Base-by-base conservation (phyloP, 2,329 filamentous ascomycete species). In the Pestalotiopsis sp. region DNA sequence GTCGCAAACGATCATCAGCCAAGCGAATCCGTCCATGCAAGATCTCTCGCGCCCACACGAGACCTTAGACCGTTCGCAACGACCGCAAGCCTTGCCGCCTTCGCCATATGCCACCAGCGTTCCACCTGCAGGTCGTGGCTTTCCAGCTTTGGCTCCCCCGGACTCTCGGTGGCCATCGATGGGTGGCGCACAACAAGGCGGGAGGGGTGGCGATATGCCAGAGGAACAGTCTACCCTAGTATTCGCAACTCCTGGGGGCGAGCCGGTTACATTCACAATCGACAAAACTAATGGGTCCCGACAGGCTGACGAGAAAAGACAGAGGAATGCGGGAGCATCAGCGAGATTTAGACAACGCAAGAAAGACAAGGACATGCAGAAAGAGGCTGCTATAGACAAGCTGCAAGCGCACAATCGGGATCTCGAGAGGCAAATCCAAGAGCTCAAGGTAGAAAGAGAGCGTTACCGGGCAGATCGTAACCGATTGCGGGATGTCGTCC, bases 311-410 rank as follows among this genome's bases (percentile, higher is more conserved):
- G 93, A 97, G 79, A 97, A 96, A 81, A 87, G 94, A 68, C 91
- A 92, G 78, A 88, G 93, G 65, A 97, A 97, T 76, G 94, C 94
- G 56, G 92, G 92, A 62, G 94, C 94, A 5, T 97, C 93, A 68
- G 93, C 93, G 62, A 87, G 94, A 69, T 96, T 97, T 72, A 88
- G 94, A 67, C 89, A 91, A 76, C 88, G 94, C 69, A 90, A 94
- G 76, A 97, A 97, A 81, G 93, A 94, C 75, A 91, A 92, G 78
- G 93, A 95, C 77, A 88, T 88, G 73, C 91, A 94, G 77, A 91
- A 91, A 68, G 88, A 88, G 17, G 85, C 87, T 67, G 91, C 88
- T 64, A 90, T 95, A 71, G 85, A 92, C 64, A 88, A 90, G 72
- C 83, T 95, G 66, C 91, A 93, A 76, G 85, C 87, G 66, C 87